Base-by-base conservation (phyloP, 306 rosid genomes). In the Hippophae tibetana region DNA sequence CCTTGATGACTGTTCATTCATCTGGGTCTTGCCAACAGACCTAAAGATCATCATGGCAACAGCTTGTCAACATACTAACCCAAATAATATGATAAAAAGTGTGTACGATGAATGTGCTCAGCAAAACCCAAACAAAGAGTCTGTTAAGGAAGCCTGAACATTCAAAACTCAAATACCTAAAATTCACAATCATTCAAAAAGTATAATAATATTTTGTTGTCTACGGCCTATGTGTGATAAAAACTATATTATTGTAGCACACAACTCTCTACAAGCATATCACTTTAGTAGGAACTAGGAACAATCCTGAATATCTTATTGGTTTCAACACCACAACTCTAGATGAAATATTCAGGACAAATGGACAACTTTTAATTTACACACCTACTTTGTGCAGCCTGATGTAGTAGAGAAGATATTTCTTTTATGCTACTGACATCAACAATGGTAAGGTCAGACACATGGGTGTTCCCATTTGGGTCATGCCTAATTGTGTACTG, bases 1-100 rank as follows among this genome's bases (percentile, higher is more conserved):
- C 77, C 97, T 88, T 4, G 99, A 92, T 48, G 99, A 92, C 46
- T 92, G 95, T 59, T 92, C 99, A 56, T 92, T 92, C 99, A 92
- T 92, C 40, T 86, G 89, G 7, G 99, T 93, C 74, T 74, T 88
- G 54, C 97, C 95, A 46, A 93, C 96, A n/a, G 97, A 88, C 84
- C 99, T 93, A 71, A 67, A 51, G 40, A 45, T 54, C 40, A 77
- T 9, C 71, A 7, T 7, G 38, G 43, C 62, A 54, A 38, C 63
- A 73, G n/a, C 50, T 23, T 52, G 43, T 49, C 14, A 5, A n/a
- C 53, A 7, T 7, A 2, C 14, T 12, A 13, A 49, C 7, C 5
- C 14, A 10, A 13, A 5, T 12, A 6, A 49, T 49, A 49, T 49
- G 13, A 13, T 49, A 13, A 4, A 4, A 49, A 31, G 5, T 31